Evolutionary conservation across 225 moss, liverwort and hornwort species (phyloP), one percentile per base, ranked within the genome.

Genomic region (Takakia lepidozioides): DNA sequence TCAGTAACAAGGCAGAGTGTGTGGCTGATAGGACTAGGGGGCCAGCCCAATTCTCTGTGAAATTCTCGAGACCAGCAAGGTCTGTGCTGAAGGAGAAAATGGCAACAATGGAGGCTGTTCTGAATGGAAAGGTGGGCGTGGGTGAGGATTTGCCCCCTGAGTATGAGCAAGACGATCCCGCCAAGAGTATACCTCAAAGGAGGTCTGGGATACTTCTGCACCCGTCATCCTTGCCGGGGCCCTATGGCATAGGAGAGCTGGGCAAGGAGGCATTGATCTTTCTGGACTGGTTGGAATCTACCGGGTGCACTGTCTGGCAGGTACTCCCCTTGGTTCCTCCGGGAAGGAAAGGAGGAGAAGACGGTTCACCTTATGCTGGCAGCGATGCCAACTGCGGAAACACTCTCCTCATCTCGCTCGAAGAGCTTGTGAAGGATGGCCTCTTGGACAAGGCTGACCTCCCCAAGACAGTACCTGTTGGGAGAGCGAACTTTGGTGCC

Each of bases 251-350:
- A 10, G 92, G 92, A 19, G 92, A 87, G 38, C 55, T 92, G 1
- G 87, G 92, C 1, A 68, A 73, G 32, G 87, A 80, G 21, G 64
- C 85, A 1, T 79, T 72, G 54, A 56, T 57, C 27, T 92, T 92
- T 28, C 27, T 92, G n/a, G 87, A 92, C 39, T 92, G 87, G 85
- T 62, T 92, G 65, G 77, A 80, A 34, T 76, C 65, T 19, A 67
- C 92, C 4, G 87, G 92, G 17, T 85, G 82, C 69, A 87, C 74
- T 3, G 61, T 95, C 0, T 95, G 93, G 93, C 89, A 95, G 65
- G 86, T 95, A n/a, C 68, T 95, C 35, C 93, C 93, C 0, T 47
- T 95, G 23, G 89, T 95, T n/a, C 89, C 93, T 5, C 93, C 93
- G 0, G 89, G 93, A 10, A 76, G 89, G 47, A 72, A 81, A 56